phyloP scores from a whole-genome alignment of 164 flowering plant species.

The Liquidambar formosana region DNA sequence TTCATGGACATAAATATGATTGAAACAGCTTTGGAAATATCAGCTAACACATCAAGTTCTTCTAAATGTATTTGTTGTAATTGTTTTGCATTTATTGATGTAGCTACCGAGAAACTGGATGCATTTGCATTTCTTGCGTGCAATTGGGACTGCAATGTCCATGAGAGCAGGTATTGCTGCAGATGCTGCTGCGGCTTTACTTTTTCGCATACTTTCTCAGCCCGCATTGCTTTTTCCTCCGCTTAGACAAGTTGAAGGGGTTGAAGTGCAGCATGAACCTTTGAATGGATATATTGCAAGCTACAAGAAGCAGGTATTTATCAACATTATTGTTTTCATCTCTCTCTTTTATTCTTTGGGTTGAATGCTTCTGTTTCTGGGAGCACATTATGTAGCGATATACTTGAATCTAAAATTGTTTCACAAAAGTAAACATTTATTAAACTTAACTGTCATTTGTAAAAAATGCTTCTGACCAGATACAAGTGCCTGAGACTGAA shows the following conservation, averaged over 20 bases:
- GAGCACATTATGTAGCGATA: neutral
- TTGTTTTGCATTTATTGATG: slow-evolving; percentile 15
- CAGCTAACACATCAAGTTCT: neutral
- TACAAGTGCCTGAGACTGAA: slow-evolving; percentile 79
- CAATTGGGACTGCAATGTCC: slow-evolving; percentile 96
- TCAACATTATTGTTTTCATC: neutral
- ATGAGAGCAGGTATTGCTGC: slow-evolving; percentile 97
- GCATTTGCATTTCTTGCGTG: slow-evolving; percentile 97
- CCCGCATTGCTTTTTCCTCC: slow-evolving; percentile 97
- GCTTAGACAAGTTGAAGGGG: slow-evolving; percentile 81
- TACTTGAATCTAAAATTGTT: neutral
- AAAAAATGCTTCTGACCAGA: slow-evolving; percentile 38
- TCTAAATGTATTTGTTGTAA: neutral
- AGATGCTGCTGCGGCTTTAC: slow-evolving; percentile 96
- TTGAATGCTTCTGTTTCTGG: neutral
- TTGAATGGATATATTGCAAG: slow-evolving; percentile 60
- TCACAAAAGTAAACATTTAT: neutral
- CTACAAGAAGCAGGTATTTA: slow-evolving; percentile 66
- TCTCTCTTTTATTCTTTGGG: neutral
- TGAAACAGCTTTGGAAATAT: slow-evolving; percentile 1
- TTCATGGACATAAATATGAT: neutral
- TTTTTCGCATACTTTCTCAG: slow-evolving; percentile 92
- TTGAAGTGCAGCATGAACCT: slow-evolving; percentile 78
- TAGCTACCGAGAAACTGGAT: slow-evolving; percentile 97
- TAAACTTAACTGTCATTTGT: slow-evolving; percentile 5